Evolutionary conservation across 140 eudicot species (phyloP), one percentile per base, ranked within the genome.

Genomic region (Cichorium intybus): DNA sequence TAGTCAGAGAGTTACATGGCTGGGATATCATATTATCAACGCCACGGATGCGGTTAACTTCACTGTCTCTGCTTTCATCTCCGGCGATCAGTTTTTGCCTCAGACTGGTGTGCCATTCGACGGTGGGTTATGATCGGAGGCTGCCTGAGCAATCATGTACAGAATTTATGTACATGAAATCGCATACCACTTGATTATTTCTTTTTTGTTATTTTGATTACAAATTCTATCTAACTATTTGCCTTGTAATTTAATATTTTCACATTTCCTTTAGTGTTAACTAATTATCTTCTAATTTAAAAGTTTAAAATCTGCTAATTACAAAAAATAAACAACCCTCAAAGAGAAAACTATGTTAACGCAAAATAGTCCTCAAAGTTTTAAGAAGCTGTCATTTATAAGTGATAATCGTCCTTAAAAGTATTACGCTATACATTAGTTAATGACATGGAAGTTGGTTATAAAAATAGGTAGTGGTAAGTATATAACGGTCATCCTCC

Each of bases 41-140:
- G 86, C 66, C 7, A 82, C 84, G 0, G 97, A 87, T 50, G 97
- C 97, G 22, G 83, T 73, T 39, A 77, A 72, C 64, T 91, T 87
- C 50, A 91, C 96, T 0, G 97, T 85, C 11, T 68, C 86, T 1
- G 57, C 43, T 6, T 85, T 85, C 16, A 23, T 85, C 15, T 29
- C 69, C 1, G 97, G 96, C 14, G 95, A 91, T 59, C 77, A 34
- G 15, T 91, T 88, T 91, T 64, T 91, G 60, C 83, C 83, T 0
- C 74, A 18, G 58, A 82, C 95, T 0, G 87, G 95, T 23, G 84
- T 83, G 31, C 88, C 95, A 1, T 91, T 77, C 45, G 53, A 70
- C 14, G 49, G 78, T 39, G 90, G 94, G 5, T 74, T 90, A 16
- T 74, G 60, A 73, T 29, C 27, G 24, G 14, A 5, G 1, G 15